Percentiles rank a stretch among this genome's conserved stretches.
phyloP scores from a whole-genome alignment of 1,284 basidiomycete genomes.

The Mixia osmundae region DNA sequence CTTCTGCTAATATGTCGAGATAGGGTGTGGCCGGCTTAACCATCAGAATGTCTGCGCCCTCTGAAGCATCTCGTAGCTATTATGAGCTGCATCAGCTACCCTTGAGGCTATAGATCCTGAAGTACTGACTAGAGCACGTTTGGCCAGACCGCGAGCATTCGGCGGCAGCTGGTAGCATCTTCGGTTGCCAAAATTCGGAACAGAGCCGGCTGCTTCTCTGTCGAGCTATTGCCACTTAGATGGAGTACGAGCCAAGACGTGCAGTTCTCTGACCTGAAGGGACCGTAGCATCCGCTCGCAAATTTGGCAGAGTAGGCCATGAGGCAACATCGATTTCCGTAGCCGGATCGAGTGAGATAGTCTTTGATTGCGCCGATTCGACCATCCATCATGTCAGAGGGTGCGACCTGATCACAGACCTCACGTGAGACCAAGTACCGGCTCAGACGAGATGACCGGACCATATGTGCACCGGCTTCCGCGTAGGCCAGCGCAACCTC shows the following conservation, averaged over 20 bases:
- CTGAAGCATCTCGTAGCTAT: constrained; percentile 63
- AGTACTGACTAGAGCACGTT: constrained; percentile 60
- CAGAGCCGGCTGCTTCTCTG: constrained; percentile 86
- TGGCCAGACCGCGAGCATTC: constrained; percentile 63
- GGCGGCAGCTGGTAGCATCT: constrained; percentile 96
- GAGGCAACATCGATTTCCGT: constrained; percentile 64
- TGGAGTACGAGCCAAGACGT: neutral
- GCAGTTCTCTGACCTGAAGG: constrained; percentile 47
- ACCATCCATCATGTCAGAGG: constrained; percentile 99
- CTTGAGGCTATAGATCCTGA: constrained; percentile 5
- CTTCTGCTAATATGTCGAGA: constrained; percentile 84
- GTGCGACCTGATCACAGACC: constrained; percentile 91
- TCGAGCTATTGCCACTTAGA: neutral
- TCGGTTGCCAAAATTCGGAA: constrained; percentile 77
- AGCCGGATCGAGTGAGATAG: constrained; percentile 52
- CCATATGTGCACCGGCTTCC: no score
- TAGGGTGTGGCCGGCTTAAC: constrained; percentile 92
- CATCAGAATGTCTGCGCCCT: constrained; percentile 98
- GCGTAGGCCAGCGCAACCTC: constrained; percentile 85
- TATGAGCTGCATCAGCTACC: neutral
- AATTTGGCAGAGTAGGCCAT: constrained; percentile 99
- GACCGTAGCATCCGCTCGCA: constrained; percentile 85
- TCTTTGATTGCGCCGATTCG: constrained; percentile 69
- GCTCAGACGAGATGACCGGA: neutral
- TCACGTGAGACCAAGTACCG: neutral